Evolutionary conservation across 169 alveolate genomes (phyloP).

Genomic region (Toxoplasma gondii): DNA sequence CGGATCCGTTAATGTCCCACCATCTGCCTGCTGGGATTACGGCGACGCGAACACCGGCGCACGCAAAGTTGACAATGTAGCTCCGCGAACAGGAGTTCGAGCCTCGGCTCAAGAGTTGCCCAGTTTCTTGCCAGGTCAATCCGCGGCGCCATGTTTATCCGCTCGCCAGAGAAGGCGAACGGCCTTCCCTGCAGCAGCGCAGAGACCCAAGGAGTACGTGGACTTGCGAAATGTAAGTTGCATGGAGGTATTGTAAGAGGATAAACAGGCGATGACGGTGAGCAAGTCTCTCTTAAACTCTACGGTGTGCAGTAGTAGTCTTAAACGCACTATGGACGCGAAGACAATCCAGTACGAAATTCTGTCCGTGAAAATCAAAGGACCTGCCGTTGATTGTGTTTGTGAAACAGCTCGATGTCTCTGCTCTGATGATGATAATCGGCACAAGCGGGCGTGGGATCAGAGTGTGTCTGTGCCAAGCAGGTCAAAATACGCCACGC

Average conservation of each 20-base stretch:
- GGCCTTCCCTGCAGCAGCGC: not conserved
- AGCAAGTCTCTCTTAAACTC: not conserved
- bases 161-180: not conserved
- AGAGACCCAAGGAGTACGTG: slow-evolving; percentile 28
- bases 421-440: no score
- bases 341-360: no score
- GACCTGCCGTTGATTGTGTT: no score
- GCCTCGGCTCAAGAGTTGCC: not conserved
- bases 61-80: not conserved
- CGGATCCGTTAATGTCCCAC: not conserved
- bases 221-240: slow-evolving; percentile 37
- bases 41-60: not conserved
- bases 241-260: not conserved
- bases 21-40: not conserved
- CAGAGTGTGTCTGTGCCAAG: no score
- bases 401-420: no score
- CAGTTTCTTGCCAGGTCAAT: not conserved
- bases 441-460: no score
- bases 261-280: not conserved
- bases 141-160: not conserved
- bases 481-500: no score
- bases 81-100: not conserved
- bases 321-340: no score
- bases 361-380: no score
- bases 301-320: no score